Evolutionary conservation across 495 filamentous ascomycete genomes (phyloP).

Genomic region (Cercophora newfieldiana): DNA sequence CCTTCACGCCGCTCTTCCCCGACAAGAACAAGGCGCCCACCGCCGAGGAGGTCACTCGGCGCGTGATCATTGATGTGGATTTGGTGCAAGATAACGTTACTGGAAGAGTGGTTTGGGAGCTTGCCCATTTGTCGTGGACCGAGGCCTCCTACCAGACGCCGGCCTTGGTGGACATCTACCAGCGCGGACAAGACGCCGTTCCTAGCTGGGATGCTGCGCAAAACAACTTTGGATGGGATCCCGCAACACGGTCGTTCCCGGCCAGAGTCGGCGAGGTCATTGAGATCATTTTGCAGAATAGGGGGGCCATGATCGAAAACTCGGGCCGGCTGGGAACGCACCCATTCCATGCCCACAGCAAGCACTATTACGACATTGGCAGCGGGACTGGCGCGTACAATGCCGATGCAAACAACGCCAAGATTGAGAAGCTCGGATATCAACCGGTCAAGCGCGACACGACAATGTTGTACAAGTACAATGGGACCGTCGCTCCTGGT

Average conservation of each 20-base stretch:
- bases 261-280: conserved; percentile 59
- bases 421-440: conserved; percentile 35
- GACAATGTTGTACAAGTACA: conserved; percentile 55
- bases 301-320: conserved; percentile 34
- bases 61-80: conserved; percentile 45
- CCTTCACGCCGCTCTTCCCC: conserved; percentile 44
- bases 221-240: conserved; percentile 55
- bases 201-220: conserved; percentile 47
- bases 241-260: conserved; percentile 49
- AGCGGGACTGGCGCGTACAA: conserved; percentile 58
- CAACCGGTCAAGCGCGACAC: conserved; percentile 55
- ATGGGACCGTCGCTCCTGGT: conserved; percentile 33
- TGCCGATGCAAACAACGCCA: conserved; percentile 51
- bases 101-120: conserved; percentile 25
- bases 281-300: conserved; percentile 61
- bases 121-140: conserved; percentile 47
- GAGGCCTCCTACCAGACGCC: conserved; percentile 44
- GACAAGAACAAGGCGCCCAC: conserved; percentile 42
- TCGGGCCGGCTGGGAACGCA: conserved; percentile 55
- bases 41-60: conserved; percentile 54
- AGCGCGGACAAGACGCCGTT: conserved; percentile 37
- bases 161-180: conserved; percentile 59
- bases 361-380: conserved; percentile 61
- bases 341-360: conserved; percentile 61
- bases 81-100: conserved; percentile 26